A percentile compares a stretch with the other conserved stretches of the same genome.
Conservation (phyloP, 108 stramenopile species). For the Pseudonitzschia multistriata region DNA sequence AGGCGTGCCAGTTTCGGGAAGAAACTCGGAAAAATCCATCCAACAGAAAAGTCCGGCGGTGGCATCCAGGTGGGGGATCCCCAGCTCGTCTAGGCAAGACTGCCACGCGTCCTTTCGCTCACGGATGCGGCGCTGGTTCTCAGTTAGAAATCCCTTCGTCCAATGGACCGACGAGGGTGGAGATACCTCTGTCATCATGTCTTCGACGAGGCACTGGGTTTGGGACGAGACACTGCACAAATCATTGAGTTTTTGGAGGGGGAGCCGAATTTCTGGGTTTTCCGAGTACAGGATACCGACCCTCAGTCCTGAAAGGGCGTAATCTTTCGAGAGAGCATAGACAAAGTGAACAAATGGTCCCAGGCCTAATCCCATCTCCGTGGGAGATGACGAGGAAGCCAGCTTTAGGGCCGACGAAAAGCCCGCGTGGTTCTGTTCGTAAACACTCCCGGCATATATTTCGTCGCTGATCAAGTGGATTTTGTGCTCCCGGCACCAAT, state of each 20-base stretch:
- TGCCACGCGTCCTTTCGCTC: constrained; percentile 55
- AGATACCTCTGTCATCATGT: constrained; percentile 45
- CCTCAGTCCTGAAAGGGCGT: constrained; percentile 80
- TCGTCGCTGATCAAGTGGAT: constrained; percentile 87
- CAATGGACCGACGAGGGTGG: constrained; percentile 31
- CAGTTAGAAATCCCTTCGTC: constrained; percentile 49
- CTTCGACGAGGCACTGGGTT: constrained; percentile 73
- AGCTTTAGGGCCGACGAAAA: constrained; percentile 66
- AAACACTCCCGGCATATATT: constrained; percentile 85
- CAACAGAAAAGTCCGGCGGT: constrained; percentile 81
- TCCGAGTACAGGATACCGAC: constrained; percentile 81
- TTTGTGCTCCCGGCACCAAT: constrained; percentile 71
- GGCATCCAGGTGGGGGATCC: constrained; percentile 62
- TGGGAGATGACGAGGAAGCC: constrained; percentile 31
- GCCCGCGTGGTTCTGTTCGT: constrained; percentile 34
- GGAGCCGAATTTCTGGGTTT: constrained; percentile 66
- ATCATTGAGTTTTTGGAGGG: constrained; percentile 84
- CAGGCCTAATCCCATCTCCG: constrained; percentile 42
- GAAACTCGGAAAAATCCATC: constrained; percentile 78
- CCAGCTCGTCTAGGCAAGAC: constrained; percentile 48
- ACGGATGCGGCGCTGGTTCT: constrained; percentile 54
- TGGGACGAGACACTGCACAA: constrained; percentile 77
- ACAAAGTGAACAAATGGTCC: constrained; percentile 83
- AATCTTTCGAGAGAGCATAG: constrained; percentile 87
- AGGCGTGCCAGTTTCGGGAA: constrained; percentile 48